Conservation (phyloP, 2,329 filamentous ascomycete species). For the Xylariomycetidae sp. region DNA sequence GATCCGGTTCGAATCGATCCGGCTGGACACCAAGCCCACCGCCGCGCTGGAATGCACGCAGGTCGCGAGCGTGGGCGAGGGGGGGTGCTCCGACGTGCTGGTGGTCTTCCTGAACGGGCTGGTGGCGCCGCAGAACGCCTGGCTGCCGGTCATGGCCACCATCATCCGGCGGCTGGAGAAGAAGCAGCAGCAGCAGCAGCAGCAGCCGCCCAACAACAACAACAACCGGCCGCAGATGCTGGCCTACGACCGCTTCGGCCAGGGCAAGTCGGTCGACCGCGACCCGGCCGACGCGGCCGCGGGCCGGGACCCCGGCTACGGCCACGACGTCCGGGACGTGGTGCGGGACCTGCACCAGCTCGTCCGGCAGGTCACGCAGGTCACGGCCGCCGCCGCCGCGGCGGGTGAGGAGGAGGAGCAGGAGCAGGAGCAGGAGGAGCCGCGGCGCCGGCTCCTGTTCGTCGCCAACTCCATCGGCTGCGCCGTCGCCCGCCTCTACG, state of each 20-base stretch:
- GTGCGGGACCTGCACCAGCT: conserved; percentile 39
- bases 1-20: conserved; percentile 13
- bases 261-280: conserved; percentile 38
- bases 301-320: conserved; percentile 36
- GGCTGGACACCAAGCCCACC: conserved; percentile 13
- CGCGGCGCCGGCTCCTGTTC: conserved; percentile 34
- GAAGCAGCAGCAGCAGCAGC: too few relatives aligned
- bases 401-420: not conserved
- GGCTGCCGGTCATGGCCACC: conserved; percentile 17
- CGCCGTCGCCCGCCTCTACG: conserved; percentile 45
- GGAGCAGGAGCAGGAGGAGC: too few relatives aligned
- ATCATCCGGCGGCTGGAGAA: conserved; percentile 11
- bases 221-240: conserved; percentile 32
- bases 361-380: conserved; percentile 6
- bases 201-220: not conserved
- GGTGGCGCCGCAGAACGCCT: conserved; percentile 18
- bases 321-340: conserved; percentile 40
- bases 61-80: conserved; percentile 9
- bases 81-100: conserved; percentile 9
- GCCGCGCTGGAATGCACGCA: conserved; percentile 13
- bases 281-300: conserved; percentile 44
- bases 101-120: conserved; percentile 25
- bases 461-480: conserved; percentile 49
- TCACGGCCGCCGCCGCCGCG: conserved; percentile 14
- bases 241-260: conserved; percentile 53